Evolutionary conservation across 202 grass and related monocot species (phyloP), one percentile per base, ranked within the genome.

Genomic region (Miscanthus sacchariflorus): DNA sequence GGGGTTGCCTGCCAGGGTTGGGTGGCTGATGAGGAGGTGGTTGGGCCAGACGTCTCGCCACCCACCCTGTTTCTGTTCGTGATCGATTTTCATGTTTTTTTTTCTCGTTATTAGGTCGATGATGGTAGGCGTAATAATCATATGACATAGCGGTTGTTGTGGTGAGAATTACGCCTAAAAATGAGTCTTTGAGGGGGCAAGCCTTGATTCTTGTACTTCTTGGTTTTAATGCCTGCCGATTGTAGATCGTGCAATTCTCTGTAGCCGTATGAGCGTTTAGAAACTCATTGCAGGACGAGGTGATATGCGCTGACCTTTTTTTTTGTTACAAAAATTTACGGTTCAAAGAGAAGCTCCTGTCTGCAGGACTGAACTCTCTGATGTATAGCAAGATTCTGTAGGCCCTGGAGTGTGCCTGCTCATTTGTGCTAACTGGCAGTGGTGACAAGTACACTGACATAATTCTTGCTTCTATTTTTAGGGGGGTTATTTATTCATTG

Each of bases 381-480:
- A 24, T 73, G 43, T 49, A 19, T 85, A 72, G 43, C 59, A 74
- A 46, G 73, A 79, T 91, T 89, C 68, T 86, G 90, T 92, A 89
- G 73, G 45, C 79, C 73, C 67, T 89, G 21, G 36, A 69, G 58
- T 86, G 52, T 89, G 84, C 80, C 77, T 85, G 68, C 39, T 69
- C 79, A 63, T 15, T 74, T 86, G 38, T 79, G 45, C 66, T 74
- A 81, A 54, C 30, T 73, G 67, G 75, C 72, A 50, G 65, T 28
- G 27, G 45, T 59, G 59, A 38, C 44, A 76, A 81, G 76, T 69
- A 59, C 70, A 76, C 61, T 33, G 21, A 25, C 76, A 68, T 43
- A 33, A 30, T 68, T 80, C 24, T 72, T 43, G 36, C 67, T 88
- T 88, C 89, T 84, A 88, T 84, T 91, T 91, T 85, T 81, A 88